These are phyloP conservation scores for Debaryomycetaceae sp. DNA, from an alignment of 1,139 yeast species.

Conservation along the genomic window DNA sequence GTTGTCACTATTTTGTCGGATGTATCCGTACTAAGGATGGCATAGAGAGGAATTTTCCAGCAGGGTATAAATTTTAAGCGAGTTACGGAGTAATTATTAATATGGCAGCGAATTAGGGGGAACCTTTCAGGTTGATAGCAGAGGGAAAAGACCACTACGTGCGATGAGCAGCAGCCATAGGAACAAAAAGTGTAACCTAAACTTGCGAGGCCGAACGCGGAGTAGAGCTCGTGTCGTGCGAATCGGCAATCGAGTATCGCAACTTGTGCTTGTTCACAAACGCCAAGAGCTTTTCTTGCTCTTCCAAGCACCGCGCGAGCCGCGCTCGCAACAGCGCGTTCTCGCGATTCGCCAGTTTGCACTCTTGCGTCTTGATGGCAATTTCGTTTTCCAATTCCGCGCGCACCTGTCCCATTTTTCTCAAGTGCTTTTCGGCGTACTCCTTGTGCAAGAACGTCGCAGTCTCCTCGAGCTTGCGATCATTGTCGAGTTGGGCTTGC, in stretches of 20 bases:
- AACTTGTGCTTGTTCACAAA: slow-evolving; percentile 7
- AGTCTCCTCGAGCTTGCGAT: slow-evolving; percentile 12
- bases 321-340: slow-evolving; percentile 9
- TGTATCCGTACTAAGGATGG: no score
- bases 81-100: no score
- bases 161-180: no score
- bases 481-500: slow-evolving; percentile 10
- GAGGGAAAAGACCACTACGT: no score
- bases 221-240: no score
- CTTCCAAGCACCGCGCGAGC: slow-evolving; percentile 8
- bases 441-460: slow-evolving; percentile 15
- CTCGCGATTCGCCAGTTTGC: slow-evolving; percentile 7
- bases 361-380: slow-evolving; percentile 4
- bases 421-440: slow-evolving; percentile 14
- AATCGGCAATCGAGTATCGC: slow-evolving; percentile 6
- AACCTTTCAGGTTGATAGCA: no score
- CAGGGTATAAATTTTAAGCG: no score
- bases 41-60: no score
- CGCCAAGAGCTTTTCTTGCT: slow-evolving; percentile 8
- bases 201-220: no score
- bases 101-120: no score
- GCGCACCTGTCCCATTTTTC: slow-evolving; percentile 9
- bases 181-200: no score
- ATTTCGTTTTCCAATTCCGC: slow-evolving; percentile 9
- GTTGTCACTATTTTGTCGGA: no score